A percentile compares a stretch with the other conserved stretches of the same genome.
Evolutionary conservation across 31 red algal species (phyloP).

Genomic region (Endocladia muricata): DNA sequence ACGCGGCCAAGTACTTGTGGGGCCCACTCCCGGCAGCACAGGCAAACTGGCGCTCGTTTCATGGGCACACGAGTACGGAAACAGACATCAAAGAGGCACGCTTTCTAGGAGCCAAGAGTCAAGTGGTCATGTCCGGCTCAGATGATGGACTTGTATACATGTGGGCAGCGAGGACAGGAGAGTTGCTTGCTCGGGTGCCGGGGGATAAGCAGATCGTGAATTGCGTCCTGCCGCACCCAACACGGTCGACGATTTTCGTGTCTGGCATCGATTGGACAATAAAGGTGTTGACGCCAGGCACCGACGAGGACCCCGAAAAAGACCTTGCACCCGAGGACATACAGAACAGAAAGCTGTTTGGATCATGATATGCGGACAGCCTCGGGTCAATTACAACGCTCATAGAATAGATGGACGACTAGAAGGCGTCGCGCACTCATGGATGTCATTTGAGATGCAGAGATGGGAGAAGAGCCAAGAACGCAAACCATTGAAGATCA

Average conservation of each 20-base stretch:
- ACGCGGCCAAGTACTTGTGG: too few relatives aligned
- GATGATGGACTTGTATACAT: constrained; percentile 68
- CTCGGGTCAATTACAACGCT: too few relatives aligned
- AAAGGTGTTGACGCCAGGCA: constrained; percentile 50
- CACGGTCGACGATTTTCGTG: constrained; percentile 33
- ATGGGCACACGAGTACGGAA: constrained; percentile 43
- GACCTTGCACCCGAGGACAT: too few relatives aligned
- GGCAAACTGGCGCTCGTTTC: constrained; percentile 14
- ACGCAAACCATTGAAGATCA: too few relatives aligned
- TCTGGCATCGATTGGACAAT: constrained; percentile 64
- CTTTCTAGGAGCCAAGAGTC: constrained; percentile 56
- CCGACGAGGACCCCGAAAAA: too few relatives aligned
- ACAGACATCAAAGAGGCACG: constrained; percentile 68
- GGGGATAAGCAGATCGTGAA: constrained; percentile 72
- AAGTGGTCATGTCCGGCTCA: constrained; percentile 64
- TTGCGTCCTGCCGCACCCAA: constrained; percentile 60
- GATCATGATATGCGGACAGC: too few relatives aligned
- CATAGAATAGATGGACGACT: too few relatives aligned
- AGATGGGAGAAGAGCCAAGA: too few relatives aligned
- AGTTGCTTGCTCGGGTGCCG: constrained; percentile 36
- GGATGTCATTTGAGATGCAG: too few relatives aligned
- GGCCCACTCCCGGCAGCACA: constrained; percentile 7
- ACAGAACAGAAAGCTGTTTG: too few relatives aligned
- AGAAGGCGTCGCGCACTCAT: too few relatives aligned
- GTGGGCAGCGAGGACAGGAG: constrained; percentile 45